Base-by-base conservation (phyloP, 2,329 filamentous ascomycete genomes). In the Aurifilum marmelostoma region DNA sequence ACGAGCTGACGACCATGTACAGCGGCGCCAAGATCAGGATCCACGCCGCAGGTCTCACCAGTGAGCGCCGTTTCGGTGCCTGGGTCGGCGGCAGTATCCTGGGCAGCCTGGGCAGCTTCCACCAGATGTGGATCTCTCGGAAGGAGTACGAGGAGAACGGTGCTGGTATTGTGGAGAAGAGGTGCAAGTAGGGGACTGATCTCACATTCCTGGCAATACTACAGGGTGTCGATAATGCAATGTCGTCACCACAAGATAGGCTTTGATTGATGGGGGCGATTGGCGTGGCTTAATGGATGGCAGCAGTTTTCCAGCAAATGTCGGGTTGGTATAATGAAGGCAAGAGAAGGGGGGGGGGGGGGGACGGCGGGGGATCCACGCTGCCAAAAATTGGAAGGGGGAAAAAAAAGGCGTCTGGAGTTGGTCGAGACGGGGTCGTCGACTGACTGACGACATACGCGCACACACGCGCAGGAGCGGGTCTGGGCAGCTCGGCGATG, bases 91-190 rank as follows among this genome's bases (percentile, higher is more conserved):
- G 96, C 60, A 97, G 94, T 80, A 97, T 99, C 75, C 83, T 99
- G 74, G 94, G 93, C 8, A 97, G 94, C 80, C 80, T 99, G 81
- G 97, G 97, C 12, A 97, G 94, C 18, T 99, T 99, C 82, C 96
- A 99, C 83, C 96, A 99, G 84, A 95, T 99, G 92, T 99, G 96
- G 96, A 97, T 99, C 75, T 95, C 91, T 32, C 93, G 90, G 80
- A 97, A 97, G 84, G 96, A 99, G 83, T 98, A 97, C 76, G 94
- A 97, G 73, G 97, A 99, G 84, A 94, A 97, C 79, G 96, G 96
- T 1, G 84, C 90, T 7, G 89, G 89, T 72, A 94, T 98, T 75
- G 92, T 98, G 59, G 95, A 98, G 85, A 97, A 97, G 88, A 87
- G 95, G 75, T 98, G 95, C 87, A 97, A 97, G 83, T 98, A 71